These are phyloP conservation scores for Monilinia vaccinii-corymbosi DNA, from an alignment of 2,329 filamentous ascomycete species.

Conservation along the genomic window DNA sequence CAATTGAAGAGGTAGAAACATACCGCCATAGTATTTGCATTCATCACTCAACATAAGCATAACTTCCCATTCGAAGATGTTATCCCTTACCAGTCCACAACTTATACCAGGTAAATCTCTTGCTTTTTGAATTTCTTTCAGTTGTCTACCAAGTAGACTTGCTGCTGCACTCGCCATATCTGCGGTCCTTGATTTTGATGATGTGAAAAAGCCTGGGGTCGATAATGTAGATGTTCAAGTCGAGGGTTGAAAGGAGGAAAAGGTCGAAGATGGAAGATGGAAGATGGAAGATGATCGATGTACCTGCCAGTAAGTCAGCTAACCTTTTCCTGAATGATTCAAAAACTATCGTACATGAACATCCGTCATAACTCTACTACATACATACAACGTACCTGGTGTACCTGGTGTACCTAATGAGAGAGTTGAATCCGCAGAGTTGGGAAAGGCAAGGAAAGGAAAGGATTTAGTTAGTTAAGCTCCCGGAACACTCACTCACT, in stretches of 20 bases:
- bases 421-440: neutral
- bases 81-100: constrained; percentile 77
- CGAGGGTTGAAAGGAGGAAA: neutral
- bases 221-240: neutral
- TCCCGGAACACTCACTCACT: too few relatives aligned
- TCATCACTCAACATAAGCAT: constrained; percentile 93
- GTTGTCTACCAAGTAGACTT: constrained; percentile 69
- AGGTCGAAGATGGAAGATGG: neutral
- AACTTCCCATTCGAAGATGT: constrained; percentile 96
- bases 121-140: constrained; percentile 88
- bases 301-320: neutral
- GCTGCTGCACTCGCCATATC: constrained; percentile 38
- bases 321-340: neutral
- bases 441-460: neutral
- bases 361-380: neutral
- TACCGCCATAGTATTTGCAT: constrained; percentile 71
- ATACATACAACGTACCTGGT: too few relatives aligned
- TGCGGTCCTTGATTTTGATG: neutral
- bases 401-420: neutral
- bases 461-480: too few relatives aligned
- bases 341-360: neutral
- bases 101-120: constrained; percentile 93
- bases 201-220: neutral
- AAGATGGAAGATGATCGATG: neutral
- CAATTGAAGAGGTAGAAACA: constrained; percentile 38